These are phyloP conservation scores for Basidiobolus heterosporus DNA, from an alignment of 371 early-diverging fungal species.

Conservation along the genomic window DNA sequence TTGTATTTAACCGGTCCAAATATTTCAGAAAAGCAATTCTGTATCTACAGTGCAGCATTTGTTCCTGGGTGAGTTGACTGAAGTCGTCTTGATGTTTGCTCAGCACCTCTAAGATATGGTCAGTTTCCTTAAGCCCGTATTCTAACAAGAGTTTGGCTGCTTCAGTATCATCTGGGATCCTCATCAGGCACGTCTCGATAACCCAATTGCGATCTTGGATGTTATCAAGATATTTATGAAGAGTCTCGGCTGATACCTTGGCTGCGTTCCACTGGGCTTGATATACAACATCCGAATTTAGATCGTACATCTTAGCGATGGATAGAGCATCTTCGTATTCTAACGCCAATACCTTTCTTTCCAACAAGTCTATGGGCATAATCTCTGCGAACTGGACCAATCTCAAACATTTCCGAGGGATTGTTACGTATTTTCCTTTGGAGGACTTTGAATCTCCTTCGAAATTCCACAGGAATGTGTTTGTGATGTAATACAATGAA, in stretches of 20 bases:
- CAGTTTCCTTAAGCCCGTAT: slow-evolving; percentile 31
- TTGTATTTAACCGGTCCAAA: slow-evolving; percentile 45
- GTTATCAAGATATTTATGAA: slow-evolving; percentile 26
- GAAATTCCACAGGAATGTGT: slow-evolving; percentile 15
- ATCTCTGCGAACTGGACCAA: slow-evolving; percentile 17
- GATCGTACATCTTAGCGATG: slow-evolving; percentile 27
- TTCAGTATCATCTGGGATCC: slow-evolving; percentile 12
- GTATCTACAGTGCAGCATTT: slow-evolving; percentile 20
- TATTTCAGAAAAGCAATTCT: slow-evolving; percentile 39
- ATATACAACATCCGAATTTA: slow-evolving; percentile 41
- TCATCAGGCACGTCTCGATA: slow-evolving; percentile 25
- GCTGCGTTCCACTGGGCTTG: slow-evolving; percentile 39
- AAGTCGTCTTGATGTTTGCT: slow-evolving; percentile 7
- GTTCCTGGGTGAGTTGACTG: slow-evolving; percentile 12
- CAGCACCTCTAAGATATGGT: slow-evolving; percentile 20
- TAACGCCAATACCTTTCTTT: slow-evolving; percentile 16
- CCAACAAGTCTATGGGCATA: slow-evolving; percentile 17
- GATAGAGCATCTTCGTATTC: slow-evolving; percentile 48
- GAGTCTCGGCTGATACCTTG: slow-evolving; percentile 16
- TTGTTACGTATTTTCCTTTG: slow-evolving; percentile 9
- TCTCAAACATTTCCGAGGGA: slow-evolving; percentile 15
- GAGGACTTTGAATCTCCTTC: slow-evolving; percentile 9
- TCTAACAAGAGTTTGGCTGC: slow-evolving; percentile 24
- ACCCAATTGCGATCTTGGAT: slow-evolving; percentile 51
- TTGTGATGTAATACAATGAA: slow-evolving; percentile 11